These are phyloP conservation scores for Trichothecium roseum DNA, from an alignment of 2,329 filamentous ascomycete species.

Conservation along the genomic window DNA sequence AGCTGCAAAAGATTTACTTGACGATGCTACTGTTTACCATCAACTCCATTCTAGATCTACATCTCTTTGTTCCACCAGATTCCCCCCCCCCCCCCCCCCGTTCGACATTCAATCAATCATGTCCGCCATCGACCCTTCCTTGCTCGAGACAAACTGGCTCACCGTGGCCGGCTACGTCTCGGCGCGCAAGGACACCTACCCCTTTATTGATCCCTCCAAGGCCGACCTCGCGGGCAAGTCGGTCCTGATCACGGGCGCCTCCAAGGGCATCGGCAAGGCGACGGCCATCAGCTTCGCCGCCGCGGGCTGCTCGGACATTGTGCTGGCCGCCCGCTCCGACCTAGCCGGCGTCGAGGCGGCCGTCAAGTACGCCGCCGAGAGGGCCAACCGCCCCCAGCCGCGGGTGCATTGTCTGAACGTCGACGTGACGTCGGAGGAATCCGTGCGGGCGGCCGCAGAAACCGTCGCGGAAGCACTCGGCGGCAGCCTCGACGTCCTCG, in stretches of 20 bases:
- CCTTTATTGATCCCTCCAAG: slow-evolving; percentile 32
- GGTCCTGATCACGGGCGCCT: slow-evolving; percentile 44
- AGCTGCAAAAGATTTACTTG: too few species aligned
- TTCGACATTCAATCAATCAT: too few species aligned
- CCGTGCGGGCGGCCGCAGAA: slow-evolving; percentile 18
- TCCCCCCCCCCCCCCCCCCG: too few species aligned
- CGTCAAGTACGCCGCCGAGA: slow-evolving; percentile 22
- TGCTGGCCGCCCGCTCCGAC: slow-evolving; percentile 40
- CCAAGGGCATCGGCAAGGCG: slow-evolving; percentile 41
- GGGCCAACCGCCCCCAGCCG: slow-evolving; percentile 17
- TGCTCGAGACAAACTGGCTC: too few species aligned
- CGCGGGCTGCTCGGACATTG: slow-evolving; percentile 40
- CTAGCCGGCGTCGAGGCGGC: slow-evolving; percentile 22
- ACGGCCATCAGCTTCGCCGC: slow-evolving; percentile 45
- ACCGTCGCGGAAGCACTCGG: slow-evolving; percentile 14
- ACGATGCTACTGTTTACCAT: too few species aligned
- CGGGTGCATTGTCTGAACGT: slow-evolving; percentile 27
- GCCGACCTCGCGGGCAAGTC: slow-evolving; percentile 24
- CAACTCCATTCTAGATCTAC: too few species aligned
- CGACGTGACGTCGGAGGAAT: slow-evolving; percentile 24
- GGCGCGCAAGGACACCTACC: slow-evolving; percentile 34
- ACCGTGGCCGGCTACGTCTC: neutral
- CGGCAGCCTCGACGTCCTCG: slow-evolving; percentile 27
- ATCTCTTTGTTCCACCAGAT: too few species aligned
- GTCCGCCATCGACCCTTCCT: too few species aligned